Evolutionary conservation across 2,329 filamentous ascomycete species (phyloP).

Genomic region (Elsinoe arachidis): DNA sequence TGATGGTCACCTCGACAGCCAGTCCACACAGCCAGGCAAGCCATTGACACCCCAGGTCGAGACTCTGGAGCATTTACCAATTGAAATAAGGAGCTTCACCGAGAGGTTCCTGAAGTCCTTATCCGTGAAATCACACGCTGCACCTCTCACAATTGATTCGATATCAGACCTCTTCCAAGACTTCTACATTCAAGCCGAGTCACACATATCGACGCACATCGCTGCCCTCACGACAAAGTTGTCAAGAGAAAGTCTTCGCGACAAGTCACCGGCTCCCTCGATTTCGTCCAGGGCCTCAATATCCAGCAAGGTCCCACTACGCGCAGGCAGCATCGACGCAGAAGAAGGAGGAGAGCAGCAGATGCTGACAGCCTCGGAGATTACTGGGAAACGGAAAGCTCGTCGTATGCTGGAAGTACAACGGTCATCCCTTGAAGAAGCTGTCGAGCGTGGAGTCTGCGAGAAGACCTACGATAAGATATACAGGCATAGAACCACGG

Average conservation of each 20-base stretch:
- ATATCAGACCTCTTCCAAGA: slow-evolving; percentile 86
- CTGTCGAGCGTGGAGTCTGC: slow-evolving; percentile 64
- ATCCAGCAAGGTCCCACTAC: slow-evolving; percentile 32
- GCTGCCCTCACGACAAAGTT: slow-evolving; percentile 67
- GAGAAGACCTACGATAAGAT: slow-evolving; percentile 62
- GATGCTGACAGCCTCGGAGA: slow-evolving; percentile 84
- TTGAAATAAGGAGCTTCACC: slow-evolving; percentile 82
- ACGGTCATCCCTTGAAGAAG: slow-evolving; percentile 71
- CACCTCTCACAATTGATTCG: slow-evolving; percentile 72
- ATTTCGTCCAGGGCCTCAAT: slow-evolving; percentile 47
- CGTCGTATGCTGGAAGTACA: slow-evolving; percentile 72
- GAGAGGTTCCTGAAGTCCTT: slow-evolving; percentile 94
- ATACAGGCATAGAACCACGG: slow-evolving; percentile 81
- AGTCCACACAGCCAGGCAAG: slow-evolving; percentile 14
- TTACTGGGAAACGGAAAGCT: slow-evolving; percentile 69
- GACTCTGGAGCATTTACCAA: slow-evolving; percentile 80
- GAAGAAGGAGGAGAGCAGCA: slow-evolving; percentile 53
- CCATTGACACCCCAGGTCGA: slow-evolving; percentile 35
- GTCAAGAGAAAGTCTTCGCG: slow-evolving; percentile 46
- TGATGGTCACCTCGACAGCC: slow-evolving; percentile 14
- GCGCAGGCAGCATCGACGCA: slow-evolving; percentile 33
- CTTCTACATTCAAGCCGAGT: slow-evolving; percentile 74
- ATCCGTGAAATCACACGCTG: slow-evolving; percentile 74
- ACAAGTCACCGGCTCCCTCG: slow-evolving; percentile 48
- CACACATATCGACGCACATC: slow-evolving; percentile 80